Base-by-base conservation (phyloP, 2,329 filamentous ascomycete species). In the Fusarium sp. region DNA sequence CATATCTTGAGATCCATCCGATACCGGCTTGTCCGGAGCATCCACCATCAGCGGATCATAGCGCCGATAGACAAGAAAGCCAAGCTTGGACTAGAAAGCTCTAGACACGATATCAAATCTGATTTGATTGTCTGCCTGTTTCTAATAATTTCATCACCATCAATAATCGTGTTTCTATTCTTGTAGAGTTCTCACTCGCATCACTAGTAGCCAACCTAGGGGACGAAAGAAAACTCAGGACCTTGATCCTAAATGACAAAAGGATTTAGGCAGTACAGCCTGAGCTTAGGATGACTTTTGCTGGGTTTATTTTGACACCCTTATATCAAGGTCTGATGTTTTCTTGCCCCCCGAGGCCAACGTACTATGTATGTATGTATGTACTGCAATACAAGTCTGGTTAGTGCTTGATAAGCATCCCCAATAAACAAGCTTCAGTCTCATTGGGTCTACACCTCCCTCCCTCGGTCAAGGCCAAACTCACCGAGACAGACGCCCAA, bases 41-140 rank as follows among this genome's bases (percentile, higher is more conserved):
- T 61, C 69, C 70, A 55, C 69, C 58, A 35, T 26, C 39, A 49
- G 38, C 51, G 44, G 69, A 67, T 60, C 72, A 64, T 69, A 69
- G 68, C 72, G 51, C 35, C 26, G 54, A 71, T 74, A 61, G 67
- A 66, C 26, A 60, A 26, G n/a, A 31, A 51, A 68, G 55, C 67
- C 69, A 75, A 72, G 68, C 56, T 69, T 14, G 18, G 60, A 35
- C 58, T 74, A 74, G 71, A 56, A 60, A 58, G 58, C 63, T 72
- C 69, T 72, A 48, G 69, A 67, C 51, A 47, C 36, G 49, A 60
- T 48, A 26, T 41, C 20, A 39, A 55, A 18, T 41, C 35, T n/a
- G 51, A 55, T 20, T 28, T n/a, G 44, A 48, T 31, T n/a, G 26
- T 17, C 45, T 56, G 18, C 11, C 31, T 52, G 24, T 71, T 71